Percentiles rank a stretch among this genome's conserved stretches.
Conservation (phyloP, 2,329 filamentous ascomycete genomes). For the Aureobasidium melanogenum region DNA sequence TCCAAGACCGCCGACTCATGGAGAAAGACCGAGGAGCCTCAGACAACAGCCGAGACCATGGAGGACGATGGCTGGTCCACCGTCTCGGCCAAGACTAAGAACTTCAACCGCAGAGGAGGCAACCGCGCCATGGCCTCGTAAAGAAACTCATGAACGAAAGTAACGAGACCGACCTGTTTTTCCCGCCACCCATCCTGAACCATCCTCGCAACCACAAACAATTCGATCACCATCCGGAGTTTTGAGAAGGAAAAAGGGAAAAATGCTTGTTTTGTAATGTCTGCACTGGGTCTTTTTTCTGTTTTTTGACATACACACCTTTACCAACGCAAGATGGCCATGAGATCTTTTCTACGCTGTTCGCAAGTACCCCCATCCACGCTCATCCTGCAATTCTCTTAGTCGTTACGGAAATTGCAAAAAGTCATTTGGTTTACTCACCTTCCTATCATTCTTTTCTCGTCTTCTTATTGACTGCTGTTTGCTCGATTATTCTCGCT, state of each 20-base stretch:
- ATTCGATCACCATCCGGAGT: neutral
- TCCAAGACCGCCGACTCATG: conserved; percentile 24
- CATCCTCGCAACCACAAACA: neutral
- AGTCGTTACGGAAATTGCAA: neutral
- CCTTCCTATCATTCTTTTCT: too few relatives aligned
- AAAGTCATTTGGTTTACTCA: neutral
- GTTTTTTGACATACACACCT: conserved; percentile 2
- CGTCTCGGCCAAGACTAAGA: conserved; percentile 39
- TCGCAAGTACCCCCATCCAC: neutral
- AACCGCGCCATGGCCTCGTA: conserved; percentile 20
- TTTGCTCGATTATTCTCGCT: neutral
- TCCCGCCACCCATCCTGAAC: neutral
- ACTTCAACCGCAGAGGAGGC: conserved; percentile 23
- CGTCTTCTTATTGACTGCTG: too few relatives aligned
- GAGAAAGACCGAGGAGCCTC: conserved; percentile 27
- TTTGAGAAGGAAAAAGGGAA: neutral
- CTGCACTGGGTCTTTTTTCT: neutral
- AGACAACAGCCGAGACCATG: conserved; percentile 36
- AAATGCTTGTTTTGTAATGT: conserved; percentile 7
- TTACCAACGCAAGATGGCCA: neutral
- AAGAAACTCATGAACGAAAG: neutral
- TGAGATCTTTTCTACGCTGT: neutral
- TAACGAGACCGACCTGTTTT: conserved; percentile 4
- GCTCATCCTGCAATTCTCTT: neutral
- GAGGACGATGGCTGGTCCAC: conserved; percentile 48